phyloP scores from a whole-genome alignment of 352 stramenopile genomes.

The Pythium apleroticum region DNA sequence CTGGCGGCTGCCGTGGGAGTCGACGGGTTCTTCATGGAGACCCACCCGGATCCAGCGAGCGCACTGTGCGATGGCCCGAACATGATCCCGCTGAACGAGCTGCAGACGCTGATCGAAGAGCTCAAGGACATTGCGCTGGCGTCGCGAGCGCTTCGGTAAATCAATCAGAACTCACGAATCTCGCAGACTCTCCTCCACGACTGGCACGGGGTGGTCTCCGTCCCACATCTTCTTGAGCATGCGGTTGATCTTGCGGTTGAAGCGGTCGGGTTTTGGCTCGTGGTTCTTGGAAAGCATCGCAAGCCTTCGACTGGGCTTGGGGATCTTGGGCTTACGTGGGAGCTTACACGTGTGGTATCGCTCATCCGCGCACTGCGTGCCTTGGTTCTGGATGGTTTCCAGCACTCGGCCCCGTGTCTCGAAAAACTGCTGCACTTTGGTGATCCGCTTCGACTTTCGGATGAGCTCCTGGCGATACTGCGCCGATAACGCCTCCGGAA shows the following conservation, averaged over 20 bases:
- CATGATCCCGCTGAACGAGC: conserved; percentile 71
- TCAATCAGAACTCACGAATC: conserved; percentile 37
- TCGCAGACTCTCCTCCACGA: conserved; percentile 77
- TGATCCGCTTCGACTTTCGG: conserved; percentile 47
- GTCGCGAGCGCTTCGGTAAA: conserved; percentile 36
- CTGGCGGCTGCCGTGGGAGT: conserved; percentile 84
- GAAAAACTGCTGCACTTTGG: conserved; percentile 52
- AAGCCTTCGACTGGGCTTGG: conserved; percentile 44
- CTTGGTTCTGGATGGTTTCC: conserved; percentile 37
- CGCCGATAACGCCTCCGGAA: conserved; percentile 44
- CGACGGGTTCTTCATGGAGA: conserved; percentile 90
- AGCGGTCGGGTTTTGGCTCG: conserved; percentile 58
- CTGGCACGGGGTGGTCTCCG: conserved; percentile 60
- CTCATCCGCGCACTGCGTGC: conserved; percentile 25
- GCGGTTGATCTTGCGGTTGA: conserved; percentile 83
- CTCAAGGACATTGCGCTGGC: conserved; percentile 71
- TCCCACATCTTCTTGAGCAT: conserved; percentile 70
- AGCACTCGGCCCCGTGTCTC: conserved; percentile 50
- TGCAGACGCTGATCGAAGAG: conserved; percentile 65
- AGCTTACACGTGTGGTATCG: conserved; percentile 13
- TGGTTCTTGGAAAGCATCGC: conserved; percentile 41
- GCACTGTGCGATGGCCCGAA: conserved; percentile 72
- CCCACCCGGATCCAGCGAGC: conserved; percentile 62
- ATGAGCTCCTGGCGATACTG: conserved; percentile 65
- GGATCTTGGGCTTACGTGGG: conserved; percentile 71